A percentile compares a stretch with the other conserved stretches of the same genome.
phyloP scores from a whole-genome alignment of 768 basidiomycete species.

The Mycena leptocephala region DNA sequence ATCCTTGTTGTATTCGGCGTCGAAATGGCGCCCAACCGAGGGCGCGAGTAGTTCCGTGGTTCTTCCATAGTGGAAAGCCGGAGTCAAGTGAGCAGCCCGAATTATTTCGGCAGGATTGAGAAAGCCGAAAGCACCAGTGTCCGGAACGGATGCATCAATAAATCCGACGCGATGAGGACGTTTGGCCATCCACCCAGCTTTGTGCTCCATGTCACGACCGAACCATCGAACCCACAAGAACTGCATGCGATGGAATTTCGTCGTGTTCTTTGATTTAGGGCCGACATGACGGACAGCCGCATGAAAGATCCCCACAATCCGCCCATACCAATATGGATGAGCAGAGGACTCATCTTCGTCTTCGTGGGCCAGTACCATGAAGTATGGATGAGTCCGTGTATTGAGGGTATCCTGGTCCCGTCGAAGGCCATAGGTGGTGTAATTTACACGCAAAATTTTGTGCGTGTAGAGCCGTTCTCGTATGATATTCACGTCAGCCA shows the following conservation, averaged over 20 bases:
- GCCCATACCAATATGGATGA: conserved; percentile 15
- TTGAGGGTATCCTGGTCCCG: conserved; percentile 16
- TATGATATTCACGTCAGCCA: neutral
- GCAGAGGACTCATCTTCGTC: neutral
- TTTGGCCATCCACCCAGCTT: neutral
- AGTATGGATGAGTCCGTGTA: neutral
- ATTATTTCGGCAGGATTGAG: neutral
- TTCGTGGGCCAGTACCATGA: no score
- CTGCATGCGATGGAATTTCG: neutral
- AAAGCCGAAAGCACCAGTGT: neutral
- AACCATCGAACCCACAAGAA: no score
- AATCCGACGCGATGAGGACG: neutral
- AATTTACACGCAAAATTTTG: neutral
- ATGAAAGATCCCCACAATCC: neutral
- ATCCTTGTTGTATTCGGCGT: neutral
- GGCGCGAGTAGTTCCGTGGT: neutral
- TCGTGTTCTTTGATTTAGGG: neutral
- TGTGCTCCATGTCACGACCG: neutral
- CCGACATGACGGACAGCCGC: conserved; percentile 14
- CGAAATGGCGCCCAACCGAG: neutral
- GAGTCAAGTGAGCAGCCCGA: neutral
- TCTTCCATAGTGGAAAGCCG: neutral
- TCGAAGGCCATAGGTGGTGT: neutral
- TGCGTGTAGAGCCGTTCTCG: conserved; percentile 3
- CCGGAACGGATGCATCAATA: neutral